phyloP scores from a whole-genome alignment of 495 filamentous ascomycete genomes.

The Amniculicola lignicola region DNA sequence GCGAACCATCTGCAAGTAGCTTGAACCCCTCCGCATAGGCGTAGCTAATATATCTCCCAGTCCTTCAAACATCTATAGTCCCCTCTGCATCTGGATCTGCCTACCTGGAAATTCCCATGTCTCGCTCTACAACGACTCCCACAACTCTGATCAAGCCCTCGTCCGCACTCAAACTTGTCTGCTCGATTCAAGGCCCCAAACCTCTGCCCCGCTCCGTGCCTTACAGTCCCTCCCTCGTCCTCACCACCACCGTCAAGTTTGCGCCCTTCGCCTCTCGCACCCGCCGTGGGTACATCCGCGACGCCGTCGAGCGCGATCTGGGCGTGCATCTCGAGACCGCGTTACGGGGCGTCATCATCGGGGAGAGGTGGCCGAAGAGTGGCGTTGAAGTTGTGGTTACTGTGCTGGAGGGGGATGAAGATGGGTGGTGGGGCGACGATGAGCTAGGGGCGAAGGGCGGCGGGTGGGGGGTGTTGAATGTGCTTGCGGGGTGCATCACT shows the following conservation, averaged over 20 bases:
- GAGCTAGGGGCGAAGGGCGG: constrained; percentile 26
- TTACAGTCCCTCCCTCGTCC: constrained; percentile 84
- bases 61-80: constrained; percentile 85
- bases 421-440: constrained; percentile 60
- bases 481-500: constrained; percentile 87
- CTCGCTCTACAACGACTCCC: constrained; percentile 45
- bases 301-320: constrained; percentile 82
- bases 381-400: constrained; percentile 89
- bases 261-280: constrained; percentile 85
- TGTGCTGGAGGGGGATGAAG: constrained; percentile 84
- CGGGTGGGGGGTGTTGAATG: constrained; percentile 81
- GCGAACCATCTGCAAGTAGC: constrained; percentile 76
- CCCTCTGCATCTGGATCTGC: constrained; percentile 93
- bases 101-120: constrained; percentile 78
- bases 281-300: constrained; percentile 81
- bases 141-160: constrained; percentile 42
- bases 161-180: constrained; percentile 79
- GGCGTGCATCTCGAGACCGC: constrained; percentile 88
- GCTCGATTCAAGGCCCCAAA: constrained; percentile 88
- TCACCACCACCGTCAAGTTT: constrained; percentile 92
- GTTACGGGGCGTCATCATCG: constrained; percentile 81
- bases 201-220: constrained; percentile 84
- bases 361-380: constrained; percentile 93
- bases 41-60: constrained; percentile 46
- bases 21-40: neutral